Evolutionary conservation across 202 grass and related monocot genomes (phyloP), one percentile per base, ranked within the genome.

Genomic region (Elaeis oleifera): DNA sequence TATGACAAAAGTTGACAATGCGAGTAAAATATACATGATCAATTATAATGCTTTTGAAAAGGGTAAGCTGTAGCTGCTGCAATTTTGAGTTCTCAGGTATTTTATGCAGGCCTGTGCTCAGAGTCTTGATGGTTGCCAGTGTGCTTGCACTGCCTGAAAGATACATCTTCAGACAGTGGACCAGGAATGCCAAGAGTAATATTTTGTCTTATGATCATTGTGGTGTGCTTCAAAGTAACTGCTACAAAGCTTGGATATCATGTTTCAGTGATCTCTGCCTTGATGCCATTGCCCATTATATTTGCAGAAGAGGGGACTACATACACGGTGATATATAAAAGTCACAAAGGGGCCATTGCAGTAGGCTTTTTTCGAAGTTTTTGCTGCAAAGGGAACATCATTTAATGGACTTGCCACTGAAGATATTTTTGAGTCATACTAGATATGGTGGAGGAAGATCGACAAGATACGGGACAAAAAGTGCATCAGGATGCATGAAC

Each of bases 241-340:
- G 39, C 48, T 21, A 63, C 58, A 71, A 56, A 49, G 3, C 63
- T 44, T 69, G 71, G 64, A 64, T 50, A 59, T 80, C 69, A 78
- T 49, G 69, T 23, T 23, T 2, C 58, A 71, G 84, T 80, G 81
- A 89, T 81, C 65, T 89, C 23, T 76, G 70, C 59, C 63, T 49
- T 60, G 74, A 89, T 73, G 77, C 77, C 51, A 78, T 23, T 23
- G 23, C 23, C 23, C 1, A 23, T 78, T 49, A 73, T 61, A 24
- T 73, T 89, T 71, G 77, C 85, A 0, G 81, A 89, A 48, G 81
- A 84, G 63, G 80, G 80, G 18, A 55, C 85, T 19, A 78, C 69
- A 73, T 78, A 73, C 49, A 44, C 39, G 51, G 61, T 64, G 21
- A 74, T 89, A 23, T 84, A 81, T 77, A 78, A 76, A 63, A 20